phyloP scores from a whole-genome alignment of 23 red algal species.

The Cyanidium caldarium region DNA sequence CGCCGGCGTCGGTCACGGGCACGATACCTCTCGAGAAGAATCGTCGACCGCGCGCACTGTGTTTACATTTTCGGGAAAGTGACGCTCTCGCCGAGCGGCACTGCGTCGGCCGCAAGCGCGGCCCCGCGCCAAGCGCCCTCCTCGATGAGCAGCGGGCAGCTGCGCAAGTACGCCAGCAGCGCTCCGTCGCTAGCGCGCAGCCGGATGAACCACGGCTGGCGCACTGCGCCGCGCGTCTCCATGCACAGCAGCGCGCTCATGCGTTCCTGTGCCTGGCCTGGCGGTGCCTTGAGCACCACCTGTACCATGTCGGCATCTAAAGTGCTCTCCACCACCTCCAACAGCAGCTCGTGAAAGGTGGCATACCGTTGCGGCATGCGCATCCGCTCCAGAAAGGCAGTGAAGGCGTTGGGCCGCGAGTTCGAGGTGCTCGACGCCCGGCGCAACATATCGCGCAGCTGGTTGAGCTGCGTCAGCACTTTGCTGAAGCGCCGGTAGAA shows the following conservation, averaged over 20 bases:
- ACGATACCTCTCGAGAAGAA: not conserved
- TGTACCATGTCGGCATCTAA: not conserved
- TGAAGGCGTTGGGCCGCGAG: too few relatives aligned
- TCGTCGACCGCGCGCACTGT: not conserved
- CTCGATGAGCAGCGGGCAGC: not conserved
- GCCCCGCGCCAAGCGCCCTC: not conserved
- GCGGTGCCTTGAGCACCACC: not conserved
- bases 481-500: too few relatives aligned
- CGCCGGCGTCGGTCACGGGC: not conserved
- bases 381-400: too few relatives aligned
- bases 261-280: not conserved
- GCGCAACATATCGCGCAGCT: too few relatives aligned
- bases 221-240: not conserved
- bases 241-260: not conserved
- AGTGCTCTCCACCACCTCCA: not conserved
- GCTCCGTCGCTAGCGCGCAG: not conserved
- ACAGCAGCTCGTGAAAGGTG: not conserved
- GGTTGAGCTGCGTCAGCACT: too few relatives aligned
- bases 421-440: too few relatives aligned
- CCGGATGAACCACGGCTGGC: not conserved
- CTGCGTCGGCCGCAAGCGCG: not conserved
- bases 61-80: not conserved
- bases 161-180: not conserved
- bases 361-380: too few relatives aligned
- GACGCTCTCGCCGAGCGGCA: constrained; percentile 1